Evolutionary conservation across 2,329 filamentous ascomycete genomes (phyloP).

Genomic region (Colletotrichum spaethianum): DNA sequence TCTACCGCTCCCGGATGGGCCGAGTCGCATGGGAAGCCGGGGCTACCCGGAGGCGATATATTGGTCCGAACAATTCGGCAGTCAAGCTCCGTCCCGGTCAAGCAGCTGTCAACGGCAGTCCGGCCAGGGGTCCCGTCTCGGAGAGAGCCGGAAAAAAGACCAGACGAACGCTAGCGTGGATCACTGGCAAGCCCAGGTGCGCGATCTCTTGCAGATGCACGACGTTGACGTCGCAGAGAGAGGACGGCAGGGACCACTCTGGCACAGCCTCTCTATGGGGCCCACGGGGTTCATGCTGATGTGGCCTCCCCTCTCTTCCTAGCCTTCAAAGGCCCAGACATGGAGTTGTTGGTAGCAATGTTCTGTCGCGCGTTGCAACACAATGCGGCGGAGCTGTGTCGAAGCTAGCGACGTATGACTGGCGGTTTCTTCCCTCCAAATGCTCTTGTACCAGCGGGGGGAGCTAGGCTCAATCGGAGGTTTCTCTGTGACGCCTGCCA

Average conservation of each 20-base stretch:
- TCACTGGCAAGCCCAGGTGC: slow-evolving; percentile 19
- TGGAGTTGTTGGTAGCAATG: slow-evolving; percentile 1
- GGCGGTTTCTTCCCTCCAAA: slow-evolving; percentile 8
- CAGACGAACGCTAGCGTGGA: slow-evolving; percentile 40
- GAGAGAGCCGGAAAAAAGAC: slow-evolving; percentile 28
- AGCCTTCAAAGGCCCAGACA: slow-evolving; percentile 22
- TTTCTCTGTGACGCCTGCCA: slow-evolving; percentile 35
- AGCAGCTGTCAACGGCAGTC: slow-evolving; percentile 31
- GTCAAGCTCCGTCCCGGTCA: slow-evolving; percentile 34
- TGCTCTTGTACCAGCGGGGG: slow-evolving; percentile 20
- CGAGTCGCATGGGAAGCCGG: slow-evolving; percentile 29
- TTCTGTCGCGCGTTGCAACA: slow-evolving; percentile 27
- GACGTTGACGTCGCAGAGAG: slow-evolving; percentile 39
- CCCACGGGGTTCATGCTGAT: slow-evolving; percentile 36
- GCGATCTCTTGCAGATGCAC: slow-evolving; percentile 31
- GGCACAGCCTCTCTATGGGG: slow-evolving; percentile 27
- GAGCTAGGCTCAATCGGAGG: slow-evolving; percentile 24
- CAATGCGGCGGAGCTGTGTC: slow-evolving; percentile 30
- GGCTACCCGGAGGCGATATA: slow-evolving; percentile 19
- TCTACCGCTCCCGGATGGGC: neutral
- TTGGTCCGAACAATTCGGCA: slow-evolving; percentile 11
- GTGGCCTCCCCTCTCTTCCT: slow-evolving; percentile 1
- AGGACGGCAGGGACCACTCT: slow-evolving; percentile 20
- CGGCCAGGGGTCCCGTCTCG: slow-evolving; percentile 30
- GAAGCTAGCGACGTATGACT: slow-evolving; percentile 20